These are phyloP conservation scores for Petasospora rhodanensis DNA, from an alignment of 1,139 yeast species.

Conservation along the genomic window DNA sequence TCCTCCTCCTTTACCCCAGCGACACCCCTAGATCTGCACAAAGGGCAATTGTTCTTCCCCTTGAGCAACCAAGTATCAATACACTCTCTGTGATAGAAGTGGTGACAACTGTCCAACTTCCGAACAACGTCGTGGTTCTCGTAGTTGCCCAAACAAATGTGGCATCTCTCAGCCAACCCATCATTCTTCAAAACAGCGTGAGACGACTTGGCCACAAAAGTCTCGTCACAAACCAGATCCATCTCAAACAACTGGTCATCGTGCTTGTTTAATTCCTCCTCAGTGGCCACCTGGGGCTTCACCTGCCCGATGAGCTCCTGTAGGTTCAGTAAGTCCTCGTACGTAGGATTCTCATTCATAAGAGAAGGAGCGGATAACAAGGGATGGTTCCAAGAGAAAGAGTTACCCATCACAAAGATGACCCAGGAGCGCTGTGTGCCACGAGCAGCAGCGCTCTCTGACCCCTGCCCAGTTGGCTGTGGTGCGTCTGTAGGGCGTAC, in stretches of 20 bases:
- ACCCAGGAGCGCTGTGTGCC: slow-evolving; percentile 45
- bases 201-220: neutral
- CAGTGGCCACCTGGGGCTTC: slow-evolving; percentile 39
- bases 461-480: no score
- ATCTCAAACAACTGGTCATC: slow-evolving; percentile 20
- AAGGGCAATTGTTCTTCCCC: slow-evolving; percentile 54
- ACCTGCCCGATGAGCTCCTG: slow-evolving; percentile 42
- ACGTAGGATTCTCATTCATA: slow-evolving; percentile 43
- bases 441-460: no score
- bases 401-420: slow-evolving; percentile 46
- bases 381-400: slow-evolving; percentile 44
- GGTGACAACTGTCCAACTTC: slow-evolving; percentile 39
- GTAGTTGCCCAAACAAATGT: slow-evolving; percentile 47
- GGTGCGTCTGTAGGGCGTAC: no score
- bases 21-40: slow-evolving; percentile 47
- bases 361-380: slow-evolving; percentile 42
- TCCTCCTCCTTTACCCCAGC: neutral
- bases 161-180: slow-evolving; percentile 30
- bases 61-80: slow-evolving; percentile 53
- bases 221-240: neutral
- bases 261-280: slow-evolving; percentile 33
- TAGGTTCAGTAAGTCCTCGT: slow-evolving; percentile 42
- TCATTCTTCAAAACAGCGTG: neutral
- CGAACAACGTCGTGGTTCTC: slow-evolving; percentile 42
- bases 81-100: slow-evolving; percentile 47